Percentiles rank a stretch among this genome's conserved stretches.
Conservation (phyloP, 2,329 filamentous ascomycete species). For the Leptographium procerum region DNA sequence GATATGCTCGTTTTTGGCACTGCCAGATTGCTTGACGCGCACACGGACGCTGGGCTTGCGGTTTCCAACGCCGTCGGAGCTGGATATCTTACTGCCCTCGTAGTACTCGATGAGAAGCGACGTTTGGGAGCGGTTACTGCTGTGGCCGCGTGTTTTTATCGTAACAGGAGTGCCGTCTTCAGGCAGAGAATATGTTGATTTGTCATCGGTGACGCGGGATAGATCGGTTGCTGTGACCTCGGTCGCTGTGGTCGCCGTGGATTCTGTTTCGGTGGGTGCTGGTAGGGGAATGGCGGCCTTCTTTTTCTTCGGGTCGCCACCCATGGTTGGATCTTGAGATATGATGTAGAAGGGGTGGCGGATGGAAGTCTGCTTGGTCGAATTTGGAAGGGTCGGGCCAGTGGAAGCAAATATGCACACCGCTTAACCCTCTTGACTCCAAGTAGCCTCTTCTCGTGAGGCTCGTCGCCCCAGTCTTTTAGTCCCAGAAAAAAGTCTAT, state of each 20-base stretch:
- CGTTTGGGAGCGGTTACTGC: conserved; percentile 61
- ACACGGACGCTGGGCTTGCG: conserved; percentile 73
- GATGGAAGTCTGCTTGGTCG: not conserved
- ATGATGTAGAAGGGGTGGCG: not conserved
- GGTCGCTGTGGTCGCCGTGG: conserved; percentile 22
- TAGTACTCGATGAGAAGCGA: conserved; percentile 93
- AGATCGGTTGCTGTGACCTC: conserved; percentile 36
- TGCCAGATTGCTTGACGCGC: conserved; percentile 69
- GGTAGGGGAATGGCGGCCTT: conserved; percentile 47
- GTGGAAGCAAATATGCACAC: not conserved
- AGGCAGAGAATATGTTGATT: conserved; percentile 67
- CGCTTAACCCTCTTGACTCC: not conserved
- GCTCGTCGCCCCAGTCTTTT: not conserved
- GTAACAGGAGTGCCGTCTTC: conserved; percentile 87
- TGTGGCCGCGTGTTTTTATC: conserved; percentile 64
- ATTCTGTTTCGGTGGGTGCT: conserved; percentile 63
- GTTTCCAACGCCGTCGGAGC: conserved; percentile 41
- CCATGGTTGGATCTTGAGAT: conserved; percentile 10
- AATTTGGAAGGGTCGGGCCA: not conserved
- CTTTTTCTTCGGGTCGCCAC: conserved; percentile 37
- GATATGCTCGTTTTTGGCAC: conserved; percentile 60
- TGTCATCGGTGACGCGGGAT: conserved; percentile 56
- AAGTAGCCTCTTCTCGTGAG: not conserved
- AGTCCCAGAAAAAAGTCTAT: conserved; percentile 5
- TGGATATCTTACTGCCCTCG: conserved; percentile 58